phyloP scores from a whole-genome alignment of 345 rosid species.

The Gossypioides kirkii region DNA sequence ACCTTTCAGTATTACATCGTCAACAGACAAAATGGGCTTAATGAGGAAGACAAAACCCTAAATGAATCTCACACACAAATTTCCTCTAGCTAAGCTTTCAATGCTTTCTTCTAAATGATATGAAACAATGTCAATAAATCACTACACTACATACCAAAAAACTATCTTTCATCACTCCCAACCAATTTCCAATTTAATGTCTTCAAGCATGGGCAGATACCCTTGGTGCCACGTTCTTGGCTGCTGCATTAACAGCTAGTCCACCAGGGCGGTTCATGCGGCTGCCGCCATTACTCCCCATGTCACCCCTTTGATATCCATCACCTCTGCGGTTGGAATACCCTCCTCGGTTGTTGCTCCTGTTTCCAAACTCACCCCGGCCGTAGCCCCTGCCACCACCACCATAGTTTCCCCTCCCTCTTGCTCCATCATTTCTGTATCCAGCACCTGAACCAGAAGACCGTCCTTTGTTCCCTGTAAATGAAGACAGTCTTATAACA shows the following conservation, averaged over 20 bases:
- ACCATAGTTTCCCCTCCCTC: constrained; percentile 68
- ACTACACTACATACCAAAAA: not conserved
- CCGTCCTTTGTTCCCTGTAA: constrained; percentile 61
- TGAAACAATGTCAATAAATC: constrained; percentile 5
- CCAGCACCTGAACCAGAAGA: constrained; percentile 54
- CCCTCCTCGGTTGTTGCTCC: constrained; percentile 57
- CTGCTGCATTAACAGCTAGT: constrained; percentile 24
- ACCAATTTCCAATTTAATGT: not conserved
- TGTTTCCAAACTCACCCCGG: constrained; percentile 63
- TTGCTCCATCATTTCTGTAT: constrained; percentile 64
- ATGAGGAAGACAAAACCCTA: not conserved
- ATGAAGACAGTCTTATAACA: not conserved
- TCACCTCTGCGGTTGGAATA: constrained; percentile 60
- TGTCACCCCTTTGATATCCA: constrained; percentile 48
- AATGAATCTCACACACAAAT: not conserved
- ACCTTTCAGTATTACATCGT: not conserved
- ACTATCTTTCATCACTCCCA: not conserved
- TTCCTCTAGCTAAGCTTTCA: not conserved
- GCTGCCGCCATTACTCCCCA: constrained; percentile 37
- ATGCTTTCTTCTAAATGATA: not conserved
- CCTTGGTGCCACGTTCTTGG: constrained; percentile 35
- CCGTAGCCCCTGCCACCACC: constrained; percentile 63
- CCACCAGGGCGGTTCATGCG: constrained; percentile 43
- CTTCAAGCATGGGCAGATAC: constrained; percentile 56
- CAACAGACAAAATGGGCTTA: not conserved